Conservation (phyloP, 2,329 filamentous ascomycete species). For the Fusarium albidum region DNA sequence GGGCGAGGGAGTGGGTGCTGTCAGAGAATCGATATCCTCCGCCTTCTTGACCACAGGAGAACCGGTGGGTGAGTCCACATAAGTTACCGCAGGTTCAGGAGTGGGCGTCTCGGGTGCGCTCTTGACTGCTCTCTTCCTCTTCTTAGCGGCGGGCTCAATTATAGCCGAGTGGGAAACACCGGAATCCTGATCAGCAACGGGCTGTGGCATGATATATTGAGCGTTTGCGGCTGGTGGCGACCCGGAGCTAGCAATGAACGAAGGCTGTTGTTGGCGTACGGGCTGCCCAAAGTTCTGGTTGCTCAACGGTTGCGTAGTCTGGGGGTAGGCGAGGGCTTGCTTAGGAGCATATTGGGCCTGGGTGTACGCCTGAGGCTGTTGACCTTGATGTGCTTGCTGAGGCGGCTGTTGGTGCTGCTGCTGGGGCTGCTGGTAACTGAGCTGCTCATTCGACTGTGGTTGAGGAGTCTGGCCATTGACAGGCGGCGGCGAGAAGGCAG, state of each 20-base stretch:
- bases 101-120: constrained; percentile 37
- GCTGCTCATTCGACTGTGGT: constrained; percentile 34
- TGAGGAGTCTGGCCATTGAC: constrained; percentile 40
- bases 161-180: constrained; percentile 29
- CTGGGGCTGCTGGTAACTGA: constrained; percentile 39
- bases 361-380: constrained; percentile 29
- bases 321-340: constrained; percentile 31
- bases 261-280: constrained; percentile 31
- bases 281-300: constrained; percentile 35
- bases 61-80: constrained; percentile 43
- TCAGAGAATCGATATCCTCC: constrained; percentile 47
- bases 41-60: constrained; percentile 39
- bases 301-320: constrained; percentile 23
- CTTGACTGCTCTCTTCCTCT: constrained; percentile 48
- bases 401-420: constrained; percentile 25
- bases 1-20: constrained; percentile 42
- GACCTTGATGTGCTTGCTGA: constrained; percentile 30
- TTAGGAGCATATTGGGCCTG: constrained; percentile 36
- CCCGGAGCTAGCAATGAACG: constrained; percentile 29
- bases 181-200: constrained; percentile 32
- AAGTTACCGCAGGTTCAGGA: constrained; percentile 37
- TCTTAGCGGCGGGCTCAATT: constrained; percentile 46
- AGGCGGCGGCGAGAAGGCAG: constrained; percentile 37
- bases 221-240: constrained; percentile 29
- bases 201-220: constrained; percentile 37